Conservation (phyloP, 768 basidiomycete genomes). For the Lactarius hatsudake region DNA sequence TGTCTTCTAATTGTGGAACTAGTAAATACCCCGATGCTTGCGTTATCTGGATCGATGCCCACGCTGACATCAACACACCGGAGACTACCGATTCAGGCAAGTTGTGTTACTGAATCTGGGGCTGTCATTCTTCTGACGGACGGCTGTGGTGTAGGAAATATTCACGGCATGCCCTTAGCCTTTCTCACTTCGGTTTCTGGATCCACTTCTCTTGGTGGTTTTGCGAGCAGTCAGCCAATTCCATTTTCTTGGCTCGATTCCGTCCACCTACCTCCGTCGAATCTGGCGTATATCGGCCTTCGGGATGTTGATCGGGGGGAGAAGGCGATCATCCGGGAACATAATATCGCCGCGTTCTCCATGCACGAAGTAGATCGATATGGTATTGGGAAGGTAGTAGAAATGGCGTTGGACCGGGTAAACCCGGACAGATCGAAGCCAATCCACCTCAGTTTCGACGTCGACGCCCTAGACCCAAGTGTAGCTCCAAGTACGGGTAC, state of each 20-base stretch:
- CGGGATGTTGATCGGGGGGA: constrained; percentile 90
- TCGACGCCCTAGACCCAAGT: constrained; percentile 89
- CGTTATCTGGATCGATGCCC: constrained; percentile 96
- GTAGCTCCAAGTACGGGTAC: constrained; percentile 97
- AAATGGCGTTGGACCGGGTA: constrained; percentile 94
- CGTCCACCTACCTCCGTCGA: constrained; percentile 56
- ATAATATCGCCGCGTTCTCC: constrained; percentile 68
- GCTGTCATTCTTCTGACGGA: neutral
- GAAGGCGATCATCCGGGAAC: constrained; percentile 81
- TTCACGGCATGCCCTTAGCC: constrained; percentile 97
- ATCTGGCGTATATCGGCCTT: constrained; percentile 94
- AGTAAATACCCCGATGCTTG: constrained; percentile 78
- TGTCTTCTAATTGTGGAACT: constrained; percentile 1
- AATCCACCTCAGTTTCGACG: constrained; percentile 95
- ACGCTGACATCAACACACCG: constrained; percentile 93
- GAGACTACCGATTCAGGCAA: constrained; percentile 74
- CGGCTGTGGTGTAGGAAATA: constrained; percentile 58
- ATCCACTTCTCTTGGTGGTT: constrained; percentile 13
- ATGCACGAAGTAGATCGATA: constrained; percentile 71
- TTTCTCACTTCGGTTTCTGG: constrained; percentile 62
- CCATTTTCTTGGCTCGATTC: constrained; percentile 60
- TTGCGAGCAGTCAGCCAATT: neutral
- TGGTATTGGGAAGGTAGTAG: constrained; percentile 91
- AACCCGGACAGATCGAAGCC: constrained; percentile 81
- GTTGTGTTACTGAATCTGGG: constrained; percentile 16